Evolutionary conservation across 2,329 filamentous ascomycete genomes (phyloP), one percentile per base, ranked within the genome.

Genomic region (Botrytis hyacinthi): DNA sequence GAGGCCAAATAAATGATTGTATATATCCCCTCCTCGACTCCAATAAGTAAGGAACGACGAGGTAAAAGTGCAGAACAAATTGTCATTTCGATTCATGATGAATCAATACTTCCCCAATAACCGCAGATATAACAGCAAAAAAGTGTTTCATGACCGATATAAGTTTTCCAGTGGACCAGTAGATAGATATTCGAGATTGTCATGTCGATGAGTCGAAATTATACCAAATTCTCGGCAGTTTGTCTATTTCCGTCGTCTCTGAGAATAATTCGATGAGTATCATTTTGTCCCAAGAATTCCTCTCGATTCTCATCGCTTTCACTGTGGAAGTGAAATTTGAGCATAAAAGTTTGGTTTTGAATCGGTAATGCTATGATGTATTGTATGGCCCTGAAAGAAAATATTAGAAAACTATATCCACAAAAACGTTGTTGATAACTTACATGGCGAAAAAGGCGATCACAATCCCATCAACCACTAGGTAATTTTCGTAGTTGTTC

Each of bases 361-460:
- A 61, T 54, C 20, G 69, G 69, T 14, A 62, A 59, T 9, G 69
- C 69, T 18, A 71, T 71, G 57, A 62, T 62, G 42, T 51, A 71
- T 71, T 71, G 69, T 14, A 71, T n/a, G n/a, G 32, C 22, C 40
- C 57, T 71, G 9, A 22, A 22, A 22, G 32, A 16, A 46, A 26
- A 51, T 22, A 46, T 37, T 16, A 46, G 29, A 32, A 35, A 5
- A 48, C 0, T n/a, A 12, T 48, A 51, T n/a, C 26, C 22, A n/a
- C 26, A 14, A n/a, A n/a, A n/a, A 14, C 5, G n/a, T 14, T n/a
- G 26, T n/a, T 51, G 48, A 51, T 51, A 51, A 51, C 48, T 51
- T 26, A 51, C 48, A 51, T 26, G 5, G 48, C 22, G 10, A 51
- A 51, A 51, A 51, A 51, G 10, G 48, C 48, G 26, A 51, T 12